phyloP scores from a whole-genome alignment of 306 rosid species.

The Sindora glabra region DNA sequence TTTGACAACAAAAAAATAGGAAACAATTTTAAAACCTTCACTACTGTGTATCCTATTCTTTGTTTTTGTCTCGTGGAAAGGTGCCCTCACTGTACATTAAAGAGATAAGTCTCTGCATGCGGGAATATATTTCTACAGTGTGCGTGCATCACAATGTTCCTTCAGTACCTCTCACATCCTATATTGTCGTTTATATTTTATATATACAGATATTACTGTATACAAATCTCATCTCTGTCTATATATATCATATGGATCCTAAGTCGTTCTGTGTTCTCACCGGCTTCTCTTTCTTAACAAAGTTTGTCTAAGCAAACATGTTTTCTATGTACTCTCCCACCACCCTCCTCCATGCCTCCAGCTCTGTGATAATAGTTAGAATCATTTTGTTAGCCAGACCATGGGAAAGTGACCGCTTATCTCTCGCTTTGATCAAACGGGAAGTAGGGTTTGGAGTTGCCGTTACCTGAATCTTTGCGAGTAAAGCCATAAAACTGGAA shows the following conservation, averaged over 20 bases:
- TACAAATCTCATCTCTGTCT: too few relatives aligned
- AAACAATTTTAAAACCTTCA: constrained; percentile 8
- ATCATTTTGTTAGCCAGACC: background rate
- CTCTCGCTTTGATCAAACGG: too few relatives aligned
- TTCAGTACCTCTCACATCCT: too few relatives aligned
- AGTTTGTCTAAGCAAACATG: constrained; percentile 27
- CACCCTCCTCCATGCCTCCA: constrained; percentile 4
- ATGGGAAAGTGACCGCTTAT: too few relatives aligned
- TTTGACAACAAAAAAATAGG: too few relatives aligned
- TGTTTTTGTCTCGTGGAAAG: constrained; percentile 38
- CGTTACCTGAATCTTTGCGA: background rate
- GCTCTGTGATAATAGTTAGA: background rate
- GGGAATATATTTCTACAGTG: constrained; percentile 59
- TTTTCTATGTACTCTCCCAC: constrained; percentile 14
- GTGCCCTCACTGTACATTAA: constrained; percentile 62
- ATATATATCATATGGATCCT: background rate
- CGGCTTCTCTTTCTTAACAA: background rate
- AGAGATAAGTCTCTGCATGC: constrained; percentile 71
- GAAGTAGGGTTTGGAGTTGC: background rate
- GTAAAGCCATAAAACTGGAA: constrained; percentile 14
- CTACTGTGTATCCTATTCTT: constrained; percentile 10
- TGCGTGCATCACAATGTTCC: constrained; percentile 53
- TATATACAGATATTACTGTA: background rate
- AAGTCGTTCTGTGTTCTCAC: background rate
- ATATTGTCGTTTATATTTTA: too few relatives aligned